These are phyloP conservation scores for Chalciporus chontae DNA, from an alignment of 768 basidiomycete species.

Conservation along the genomic window DNA sequence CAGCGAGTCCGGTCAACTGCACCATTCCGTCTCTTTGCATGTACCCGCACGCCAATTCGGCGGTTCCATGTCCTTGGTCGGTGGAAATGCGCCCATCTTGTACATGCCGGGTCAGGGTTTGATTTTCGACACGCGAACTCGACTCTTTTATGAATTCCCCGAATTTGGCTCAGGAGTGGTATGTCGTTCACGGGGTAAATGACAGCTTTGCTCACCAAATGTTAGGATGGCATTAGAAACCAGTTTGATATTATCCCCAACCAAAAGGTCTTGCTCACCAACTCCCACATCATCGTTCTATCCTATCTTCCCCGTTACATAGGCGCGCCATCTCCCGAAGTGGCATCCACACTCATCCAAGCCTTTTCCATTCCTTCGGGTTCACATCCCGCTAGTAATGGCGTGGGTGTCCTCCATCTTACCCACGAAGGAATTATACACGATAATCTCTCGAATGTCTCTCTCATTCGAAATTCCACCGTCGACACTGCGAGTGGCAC, in stretches of 20 bases:
- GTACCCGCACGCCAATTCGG: not conserved
- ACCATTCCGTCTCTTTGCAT: not conserved
- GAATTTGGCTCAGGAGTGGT: not conserved
- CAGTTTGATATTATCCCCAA: not conserved
- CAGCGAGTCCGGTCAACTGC: not conserved
- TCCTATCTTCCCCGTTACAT: not conserved
- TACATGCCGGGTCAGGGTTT: not conserved
- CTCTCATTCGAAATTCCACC: slow-evolving; percentile 6
- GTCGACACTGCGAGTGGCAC: not conserved
- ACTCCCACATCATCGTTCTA: slow-evolving; percentile 2
- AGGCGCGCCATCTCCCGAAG: not conserved
- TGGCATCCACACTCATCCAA: not conserved
- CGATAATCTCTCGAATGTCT: not conserved
- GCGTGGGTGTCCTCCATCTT: not conserved
- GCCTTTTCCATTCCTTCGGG: not conserved
- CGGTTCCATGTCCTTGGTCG: not conserved
- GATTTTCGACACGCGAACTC: not conserved
- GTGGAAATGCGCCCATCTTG: not conserved
- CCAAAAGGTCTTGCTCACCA: slow-evolving; percentile 1
- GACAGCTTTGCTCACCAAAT: not conserved
- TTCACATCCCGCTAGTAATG: not conserved
- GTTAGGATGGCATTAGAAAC: not conserved
- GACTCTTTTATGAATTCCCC: not conserved
- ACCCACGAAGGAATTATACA: slow-evolving; percentile 1
- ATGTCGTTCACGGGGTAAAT: slow-evolving; percentile 5